Percentiles rank a stretch among this genome's conserved stretches.
These are phyloP conservation scores for Lachnellula subtilissima DNA, from an alignment of 2,329 filamentous ascomycete species.

Conservation along the genomic window DNA sequence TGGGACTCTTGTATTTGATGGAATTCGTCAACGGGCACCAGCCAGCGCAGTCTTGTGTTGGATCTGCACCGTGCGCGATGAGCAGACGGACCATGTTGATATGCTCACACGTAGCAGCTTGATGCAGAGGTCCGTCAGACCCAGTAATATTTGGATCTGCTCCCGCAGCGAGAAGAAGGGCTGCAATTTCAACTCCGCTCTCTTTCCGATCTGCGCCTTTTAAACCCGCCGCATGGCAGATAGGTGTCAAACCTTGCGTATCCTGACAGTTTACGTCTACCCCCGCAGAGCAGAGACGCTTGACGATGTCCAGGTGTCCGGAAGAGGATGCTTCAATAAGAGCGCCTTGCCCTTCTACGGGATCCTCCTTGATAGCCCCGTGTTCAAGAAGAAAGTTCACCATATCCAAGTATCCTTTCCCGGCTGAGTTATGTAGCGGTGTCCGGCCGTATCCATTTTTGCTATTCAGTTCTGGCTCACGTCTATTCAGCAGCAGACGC, in stretches of 20 bases:
- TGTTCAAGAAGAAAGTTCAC: constrained; percentile 18
- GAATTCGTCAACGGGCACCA: constrained; percentile 4
- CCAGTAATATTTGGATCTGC: constrained; percentile 12
- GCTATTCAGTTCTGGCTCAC: constrained; percentile 13
- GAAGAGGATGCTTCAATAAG: constrained; percentile 8
- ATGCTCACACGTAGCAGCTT: constrained; percentile 8
- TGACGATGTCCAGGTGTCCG: constrained; percentile 14
- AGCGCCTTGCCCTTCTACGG: constrained; percentile 7
- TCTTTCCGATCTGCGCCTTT: not conserved
- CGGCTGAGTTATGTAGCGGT: constrained; percentile 8
- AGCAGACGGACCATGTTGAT: constrained; percentile 7
- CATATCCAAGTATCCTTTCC: constrained; percentile 11
- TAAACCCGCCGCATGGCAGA: constrained; percentile 9
- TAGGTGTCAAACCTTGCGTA: constrained; percentile 4
- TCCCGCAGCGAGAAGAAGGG: constrained; percentile 10
- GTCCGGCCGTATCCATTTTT: constrained; percentile 6
- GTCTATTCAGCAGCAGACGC: constrained; percentile 12
- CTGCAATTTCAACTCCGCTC: constrained; percentile 7
- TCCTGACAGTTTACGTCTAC: constrained; percentile 6
- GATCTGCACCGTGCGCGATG: constrained; percentile 13
- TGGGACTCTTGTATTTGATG: constrained; percentile 8
- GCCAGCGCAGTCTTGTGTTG: not conserved
- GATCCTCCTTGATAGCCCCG: constrained; percentile 11
- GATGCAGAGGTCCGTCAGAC: constrained; percentile 6
- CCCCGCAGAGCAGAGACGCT: constrained; percentile 6